Conservation (phyloP, 2,329 filamentous ascomycete species). For the Grosmannia penicillata region DNA sequence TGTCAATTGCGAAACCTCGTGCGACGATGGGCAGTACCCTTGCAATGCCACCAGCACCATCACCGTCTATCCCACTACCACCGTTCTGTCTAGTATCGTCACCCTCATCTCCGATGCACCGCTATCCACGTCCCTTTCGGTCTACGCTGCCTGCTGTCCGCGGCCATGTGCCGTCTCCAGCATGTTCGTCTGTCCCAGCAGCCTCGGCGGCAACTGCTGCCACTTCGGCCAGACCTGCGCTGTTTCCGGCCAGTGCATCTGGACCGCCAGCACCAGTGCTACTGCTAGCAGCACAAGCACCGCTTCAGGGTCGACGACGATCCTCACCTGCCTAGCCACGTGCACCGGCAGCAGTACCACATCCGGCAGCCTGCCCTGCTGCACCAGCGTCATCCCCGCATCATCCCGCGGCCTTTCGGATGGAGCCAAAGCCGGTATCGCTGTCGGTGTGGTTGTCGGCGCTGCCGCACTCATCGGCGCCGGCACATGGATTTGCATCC, state of each 20-base stretch:
- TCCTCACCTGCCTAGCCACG: constrained; percentile 20
- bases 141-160: constrained; percentile 21
- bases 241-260: constrained; percentile 19
- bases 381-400: too few species aligned
- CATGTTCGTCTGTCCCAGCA: constrained; percentile 27
- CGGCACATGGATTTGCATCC: constrained; percentile 32
- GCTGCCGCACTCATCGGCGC: constrained; percentile 25
- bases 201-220: constrained; percentile 35
- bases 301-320: too few species aligned
- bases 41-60: constrained; percentile 15
- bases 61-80: constrained; percentile 8
- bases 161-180: constrained; percentile 25
- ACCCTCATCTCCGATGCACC: neutral
- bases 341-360: constrained; percentile 28
- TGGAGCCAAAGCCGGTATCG: constrained; percentile 43
- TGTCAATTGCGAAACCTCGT: constrained; percentile 16
- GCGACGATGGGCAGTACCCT: constrained; percentile 15
- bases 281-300: neutral
- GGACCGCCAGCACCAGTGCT: constrained; percentile 9
- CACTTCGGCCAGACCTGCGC: constrained; percentile 27
- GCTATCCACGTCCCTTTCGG: too few species aligned
- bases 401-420: constrained; percentile 24
- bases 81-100: neutral
- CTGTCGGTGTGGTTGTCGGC: constrained; percentile 32
- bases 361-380: constrained; percentile 27